phyloP scores from a whole-genome alignment of 495 filamentous ascomycete genomes.

The Tuber magnatum region DNA sequence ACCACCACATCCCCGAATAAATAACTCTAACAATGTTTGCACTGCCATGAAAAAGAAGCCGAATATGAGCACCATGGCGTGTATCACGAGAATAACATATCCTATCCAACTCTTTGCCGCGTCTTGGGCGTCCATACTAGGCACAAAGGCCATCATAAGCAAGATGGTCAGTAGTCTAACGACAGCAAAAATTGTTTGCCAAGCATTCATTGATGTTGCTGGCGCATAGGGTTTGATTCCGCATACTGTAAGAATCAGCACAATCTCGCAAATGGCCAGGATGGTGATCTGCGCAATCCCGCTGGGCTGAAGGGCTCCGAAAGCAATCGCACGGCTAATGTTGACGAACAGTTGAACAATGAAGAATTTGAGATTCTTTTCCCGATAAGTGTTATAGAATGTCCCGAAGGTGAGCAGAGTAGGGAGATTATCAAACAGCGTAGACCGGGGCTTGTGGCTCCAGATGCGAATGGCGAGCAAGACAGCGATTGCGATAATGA shows the following conservation, averaged over 20 bases:
- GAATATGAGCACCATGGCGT: conserved; percentile 79
- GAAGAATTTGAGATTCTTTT: conserved; percentile 75
- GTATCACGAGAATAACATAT: conserved; percentile 80
- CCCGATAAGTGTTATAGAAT: conserved; percentile 93
- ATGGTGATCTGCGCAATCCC: conserved; percentile 88
- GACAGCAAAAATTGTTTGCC: conserved; percentile 75
- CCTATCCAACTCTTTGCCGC: conserved; percentile 87
- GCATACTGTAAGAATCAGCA: conserved; percentile 77
- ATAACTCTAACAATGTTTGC: conserved; percentile 81
- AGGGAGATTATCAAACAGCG: conserved; percentile 84
- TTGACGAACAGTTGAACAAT: conserved; percentile 76
- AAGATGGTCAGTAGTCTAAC: conserved; percentile 72
- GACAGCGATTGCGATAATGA: conserved; percentile 62
- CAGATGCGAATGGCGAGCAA: conserved; percentile 76
- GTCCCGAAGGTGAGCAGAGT: conserved; percentile 87
- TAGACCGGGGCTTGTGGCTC: conserved; percentile 69
- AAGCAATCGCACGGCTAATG: conserved; percentile 75
- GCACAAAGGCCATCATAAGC: conserved; percentile 79
- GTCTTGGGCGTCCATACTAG: conserved; percentile 67
- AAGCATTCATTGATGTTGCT: conserved; percentile 95
- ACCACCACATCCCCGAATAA: conserved; percentile 70
- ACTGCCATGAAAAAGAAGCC: conserved; percentile 90
- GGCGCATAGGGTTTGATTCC: conserved; percentile 84
- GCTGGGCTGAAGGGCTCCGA: conserved; percentile 86
- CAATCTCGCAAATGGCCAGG: conserved; percentile 87